Evolutionary conservation across 352 stramenopile genomes (phyloP), one percentile per base, ranked within the genome.

Genomic region (Pythium brassicae): DNA sequence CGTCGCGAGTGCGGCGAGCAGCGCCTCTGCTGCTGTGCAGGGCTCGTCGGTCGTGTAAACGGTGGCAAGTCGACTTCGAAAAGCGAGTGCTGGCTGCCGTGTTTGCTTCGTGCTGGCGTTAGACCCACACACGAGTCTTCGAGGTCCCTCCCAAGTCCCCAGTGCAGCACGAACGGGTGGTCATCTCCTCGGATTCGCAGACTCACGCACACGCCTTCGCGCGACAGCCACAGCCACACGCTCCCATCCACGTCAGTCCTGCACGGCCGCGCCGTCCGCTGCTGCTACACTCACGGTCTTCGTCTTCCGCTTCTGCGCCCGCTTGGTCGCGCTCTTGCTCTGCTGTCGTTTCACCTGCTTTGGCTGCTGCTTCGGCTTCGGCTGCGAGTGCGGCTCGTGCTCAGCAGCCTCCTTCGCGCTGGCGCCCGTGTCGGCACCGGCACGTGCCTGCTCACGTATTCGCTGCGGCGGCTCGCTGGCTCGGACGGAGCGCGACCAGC

Each of bases 401-500:
- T 22, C 15, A 7, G 26, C 20, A 4, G 34, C 8, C 26, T 54
- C 57, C 55, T 62, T 75, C 8, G 39, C 17, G 39, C 39, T 44
- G 39, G 15, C n/a, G 19, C 5, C n/a, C 6, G 15, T 20, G 10
- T 11, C 39, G 22, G 19, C 39, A 22, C 39, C 39, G 37, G 37
- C 37, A 10, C 20, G 14, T 20, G n/a, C 37, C 17, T 43, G 14
- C 37, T n/a, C 37, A 12, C 14, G 14, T 43, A 43, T n/a, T n/a
- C 37, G 37, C 17, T 17, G 37, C 47, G 10, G 39, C 42, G 7
- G 49, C 23, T 48, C 39, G 7, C 12, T 17, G 12, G 14, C 14
- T 15, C 25, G 11, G 2, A 34, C 14, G 22, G 57, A 53, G 53
- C 63, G 73, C 17, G 81, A 90, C 78, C 84, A 91, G 2, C 84